Conservation (phyloP, 352 stramenopile genomes). For the Phytopythium mirpurense region DNA sequence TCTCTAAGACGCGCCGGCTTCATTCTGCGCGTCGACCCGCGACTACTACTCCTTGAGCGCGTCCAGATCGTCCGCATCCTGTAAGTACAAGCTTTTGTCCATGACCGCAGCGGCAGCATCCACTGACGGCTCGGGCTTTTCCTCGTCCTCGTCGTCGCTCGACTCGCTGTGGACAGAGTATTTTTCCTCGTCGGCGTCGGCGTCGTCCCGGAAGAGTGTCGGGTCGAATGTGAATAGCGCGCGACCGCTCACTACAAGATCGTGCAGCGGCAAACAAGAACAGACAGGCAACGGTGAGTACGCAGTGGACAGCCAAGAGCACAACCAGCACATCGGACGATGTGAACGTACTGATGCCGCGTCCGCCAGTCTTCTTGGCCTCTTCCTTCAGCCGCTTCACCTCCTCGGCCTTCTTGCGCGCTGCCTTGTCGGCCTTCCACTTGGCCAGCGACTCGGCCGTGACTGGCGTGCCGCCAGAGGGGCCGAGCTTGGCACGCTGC, state of each 20-base stretch:
- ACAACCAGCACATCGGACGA: slow-evolving; percentile 3
- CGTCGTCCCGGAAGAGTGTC: slow-evolving; percentile 89
- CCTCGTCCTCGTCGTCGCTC: slow-evolving; percentile 41
- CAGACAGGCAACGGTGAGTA: slow-evolving; percentile 5
- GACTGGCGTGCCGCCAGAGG: slow-evolving; percentile 79
- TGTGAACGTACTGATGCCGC: slow-evolving; percentile 72
- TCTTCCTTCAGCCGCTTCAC: slow-evolving; percentile 82
- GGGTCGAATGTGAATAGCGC: slow-evolving; percentile 89
- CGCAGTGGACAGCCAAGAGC: neutral
- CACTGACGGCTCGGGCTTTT: slow-evolving; percentile 32
- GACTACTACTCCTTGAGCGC: slow-evolving; percentile 61
- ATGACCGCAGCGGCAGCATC: slow-evolving; percentile 60
- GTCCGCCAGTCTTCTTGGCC: slow-evolving; percentile 80
- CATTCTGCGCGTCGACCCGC: neutral
- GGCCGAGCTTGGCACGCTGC: slow-evolving; percentile 83
- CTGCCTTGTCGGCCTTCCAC: slow-evolving; percentile 86
- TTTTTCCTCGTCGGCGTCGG: slow-evolving; percentile 80
- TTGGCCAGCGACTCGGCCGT: slow-evolving; percentile 85
- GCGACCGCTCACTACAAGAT: slow-evolving; percentile 83
- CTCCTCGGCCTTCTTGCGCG: slow-evolving; percentile 73
- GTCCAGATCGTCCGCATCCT: slow-evolving; percentile 73
- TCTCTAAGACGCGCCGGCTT: neutral
- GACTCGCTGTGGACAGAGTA: slow-evolving; percentile 70
- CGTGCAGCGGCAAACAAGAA: slow-evolving; percentile 13
- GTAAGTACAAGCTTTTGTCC: slow-evolving; percentile 83